Base-by-base conservation (phyloP, 768 basidiomycete species). In the Leccinellum luteum region DNA sequence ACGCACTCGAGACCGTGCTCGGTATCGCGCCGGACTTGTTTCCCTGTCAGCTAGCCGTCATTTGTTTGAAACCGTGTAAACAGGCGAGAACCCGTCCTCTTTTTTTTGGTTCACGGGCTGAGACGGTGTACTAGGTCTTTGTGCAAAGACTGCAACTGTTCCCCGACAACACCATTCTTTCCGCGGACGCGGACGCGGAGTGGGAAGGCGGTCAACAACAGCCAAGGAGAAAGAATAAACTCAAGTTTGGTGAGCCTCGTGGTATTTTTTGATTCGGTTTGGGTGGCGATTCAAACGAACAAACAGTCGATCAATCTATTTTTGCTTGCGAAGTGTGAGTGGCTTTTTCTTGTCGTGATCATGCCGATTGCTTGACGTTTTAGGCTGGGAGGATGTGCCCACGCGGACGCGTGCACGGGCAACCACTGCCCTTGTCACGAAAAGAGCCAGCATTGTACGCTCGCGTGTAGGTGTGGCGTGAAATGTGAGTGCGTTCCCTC, bases 41-140 rank as follows among this genome's bases (percentile, higher is more conserved):
- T 17, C 82, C 83, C 0, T 86, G 85, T 58, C 73, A 81, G 59
- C 59, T 85, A 27, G 78, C 83, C 19, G 59, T 70, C 1, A 74
- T 85, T 30, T 79, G 79, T 48, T 72, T 76, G 12, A 79, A 75
- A 57, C 73, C 76, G 10, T 86, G 84, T 56, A 66, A 69, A 28
- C 75, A 84, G 69, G 83, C 79, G 59, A 34, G 6, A 35, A 35
- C 15, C 10, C 3, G 27, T 17, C 0, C 25, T 13, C 23, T 12
- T 3, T 6, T 15, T 27, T 35, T 15, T 9, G 14, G 35, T 10
- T 57, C 5, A 28, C 8, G 15, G 6, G 6, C 19, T 14, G 6
- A 31, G 2, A 32, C 21, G n/a, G 8, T 15, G 0, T 31, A n/a
- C n/a, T n/a, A 65, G 68, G 47, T 64, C 9, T 68, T 67, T 61